Conservation (phyloP, 768 basidiomycete genomes). For the Brasilioporus rufonigricans region DNA sequence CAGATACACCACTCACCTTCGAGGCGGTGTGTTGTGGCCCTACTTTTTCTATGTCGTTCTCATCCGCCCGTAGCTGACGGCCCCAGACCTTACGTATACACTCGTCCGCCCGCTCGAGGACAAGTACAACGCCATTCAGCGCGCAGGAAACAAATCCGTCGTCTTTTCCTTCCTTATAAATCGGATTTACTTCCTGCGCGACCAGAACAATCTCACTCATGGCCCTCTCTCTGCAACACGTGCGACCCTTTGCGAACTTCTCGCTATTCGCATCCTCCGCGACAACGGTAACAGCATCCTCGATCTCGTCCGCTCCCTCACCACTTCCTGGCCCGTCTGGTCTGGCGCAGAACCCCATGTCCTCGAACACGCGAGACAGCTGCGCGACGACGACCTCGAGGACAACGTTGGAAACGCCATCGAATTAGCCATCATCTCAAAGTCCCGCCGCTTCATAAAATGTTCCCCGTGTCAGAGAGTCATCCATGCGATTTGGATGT, state of each 20-base stretch:
- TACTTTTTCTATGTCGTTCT: slow-evolving; percentile 2
- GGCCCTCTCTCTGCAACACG: slow-evolving; percentile 69
- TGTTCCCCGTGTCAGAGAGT: slow-evolving; percentile 87
- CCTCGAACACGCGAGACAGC: slow-evolving; percentile 55
- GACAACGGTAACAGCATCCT: slow-evolving; percentile 68
- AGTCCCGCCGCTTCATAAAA: slow-evolving; percentile 87
- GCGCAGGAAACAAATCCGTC: slow-evolving; percentile 73
- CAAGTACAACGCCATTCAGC: slow-evolving; percentile 76
- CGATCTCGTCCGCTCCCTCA: slow-evolving; percentile 65
- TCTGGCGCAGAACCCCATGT: slow-evolving; percentile 65
- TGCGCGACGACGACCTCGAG: slow-evolving; percentile 69
- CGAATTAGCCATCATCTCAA: slow-evolving; percentile 87
- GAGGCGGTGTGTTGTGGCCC: slow-evolving; percentile 58
- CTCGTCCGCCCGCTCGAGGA: slow-evolving; percentile 85
- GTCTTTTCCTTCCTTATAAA: slow-evolving; percentile 90
- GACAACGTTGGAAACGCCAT: slow-evolving; percentile 88
- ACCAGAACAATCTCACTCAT: slow-evolving; percentile 64
- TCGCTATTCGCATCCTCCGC: slow-evolving; percentile 78
- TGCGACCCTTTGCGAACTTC: slow-evolving; percentile 83
- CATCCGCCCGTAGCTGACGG: slow-evolving; percentile 52
- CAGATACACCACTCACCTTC: slow-evolving; percentile 82
- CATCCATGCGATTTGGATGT: slow-evolving; percentile 82
- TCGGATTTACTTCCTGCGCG: slow-evolving; percentile 79
- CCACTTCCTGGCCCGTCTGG: slow-evolving; percentile 81
- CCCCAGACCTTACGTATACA: slow-evolving; percentile 88